Evolutionary conservation across 805 yeast species (phyloP).

Genomic region (Limtongia smithiae): DNA sequence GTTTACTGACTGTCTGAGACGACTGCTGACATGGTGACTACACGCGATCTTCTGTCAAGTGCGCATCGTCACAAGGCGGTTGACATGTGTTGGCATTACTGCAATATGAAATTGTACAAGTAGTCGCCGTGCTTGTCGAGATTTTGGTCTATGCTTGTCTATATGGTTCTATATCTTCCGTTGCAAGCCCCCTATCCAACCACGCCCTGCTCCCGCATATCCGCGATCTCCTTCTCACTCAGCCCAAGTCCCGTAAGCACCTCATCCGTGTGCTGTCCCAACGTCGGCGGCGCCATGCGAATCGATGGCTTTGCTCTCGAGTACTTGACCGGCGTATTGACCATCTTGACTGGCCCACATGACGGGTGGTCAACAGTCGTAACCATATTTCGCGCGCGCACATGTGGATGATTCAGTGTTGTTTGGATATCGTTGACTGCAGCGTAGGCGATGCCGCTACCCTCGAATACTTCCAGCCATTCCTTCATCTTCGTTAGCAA

Average conservation of each 20-base stretch:
- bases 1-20: too few relatives aligned
- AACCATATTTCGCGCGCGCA: slow-evolving; percentile 40
- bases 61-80: too few relatives aligned
- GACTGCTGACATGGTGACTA: too few relatives aligned
- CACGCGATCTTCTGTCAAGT: too few relatives aligned
- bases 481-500: slow-evolving; percentile 21
- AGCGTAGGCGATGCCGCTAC: slow-evolving; percentile 39
- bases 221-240: slow-evolving; percentile 27
- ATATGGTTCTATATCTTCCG: too few relatives aligned
- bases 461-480: slow-evolving; percentile 38
- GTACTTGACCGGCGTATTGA: slow-evolving; percentile 41
- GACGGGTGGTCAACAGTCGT: slow-evolving; percentile 36
- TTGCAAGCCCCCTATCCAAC: slow-evolving; percentile 17
- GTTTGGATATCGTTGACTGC: slow-evolving; percentile 41
- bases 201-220: slow-evolving; percentile 32
- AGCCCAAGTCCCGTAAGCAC: slow-evolving; percentile 29
- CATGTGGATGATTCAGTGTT: slow-evolving; percentile 38
- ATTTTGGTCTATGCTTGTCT: too few relatives aligned
- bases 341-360: slow-evolving; percentile 38
- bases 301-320: slow-evolving; percentile 37
- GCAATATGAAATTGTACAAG: too few relatives aligned
- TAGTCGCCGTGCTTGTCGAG: too few relatives aligned
- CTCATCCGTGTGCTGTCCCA: slow-evolving; percentile 41
- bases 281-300: slow-evolving; percentile 38
- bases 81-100: too few relatives aligned